phyloP scores from a whole-genome alignment of 1,284 basidiomycete genomes.

The Boletus semigastroideus region DNA sequence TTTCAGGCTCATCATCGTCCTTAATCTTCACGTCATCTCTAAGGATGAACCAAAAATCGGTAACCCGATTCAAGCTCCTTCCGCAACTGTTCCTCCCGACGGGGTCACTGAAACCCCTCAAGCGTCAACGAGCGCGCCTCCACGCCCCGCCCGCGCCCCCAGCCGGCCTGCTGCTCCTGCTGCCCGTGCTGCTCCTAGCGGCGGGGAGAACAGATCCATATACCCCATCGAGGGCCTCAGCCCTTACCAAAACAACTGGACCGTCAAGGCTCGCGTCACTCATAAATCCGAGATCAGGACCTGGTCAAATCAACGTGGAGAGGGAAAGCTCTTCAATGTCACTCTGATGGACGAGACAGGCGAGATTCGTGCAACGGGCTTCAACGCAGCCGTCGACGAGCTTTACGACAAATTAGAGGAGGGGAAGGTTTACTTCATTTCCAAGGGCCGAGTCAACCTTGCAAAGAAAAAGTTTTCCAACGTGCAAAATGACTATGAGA shows the following conservation, averaged over 20 bases:
- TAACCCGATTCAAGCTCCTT: conserved; percentile 42
- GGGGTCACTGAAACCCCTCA: conserved; percentile 5
- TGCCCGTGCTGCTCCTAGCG: conserved; percentile 27
- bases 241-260: conserved; percentile 99
- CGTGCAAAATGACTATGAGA: conserved; percentile 92
- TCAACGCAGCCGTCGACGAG: conserved; percentile 86
- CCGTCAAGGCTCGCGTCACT: conserved; percentile 93
- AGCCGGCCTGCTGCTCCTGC: conserved; percentile 11
- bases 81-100: background rate
- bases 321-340: conserved; percentile 94
- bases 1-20: conserved; percentile 81
- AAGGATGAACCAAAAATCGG: conserved; percentile 72
- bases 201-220: conserved; percentile 43
- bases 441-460: conserved; percentile 88
- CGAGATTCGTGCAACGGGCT: conserved; percentile 90
- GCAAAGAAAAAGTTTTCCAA: conserved; percentile 98
- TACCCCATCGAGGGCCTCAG: conserved; percentile 94
- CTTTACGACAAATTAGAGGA: conserved; percentile 86
- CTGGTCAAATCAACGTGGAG: conserved; percentile 90
- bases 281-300: conserved; percentile 88
- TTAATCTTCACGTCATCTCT: conserved; percentile 63
- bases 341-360: conserved; percentile 95
- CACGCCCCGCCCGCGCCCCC: conserved; percentile 19
- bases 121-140: background rate
- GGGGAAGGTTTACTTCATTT: conserved; percentile 91